A percentile compares a stretch with the other conserved stretches of the same genome.
These are phyloP conservation scores for Aspergillus sp. DNA, from an alignment of 2,329 filamentous ascomycete genomes.

Conservation along the genomic window DNA sequence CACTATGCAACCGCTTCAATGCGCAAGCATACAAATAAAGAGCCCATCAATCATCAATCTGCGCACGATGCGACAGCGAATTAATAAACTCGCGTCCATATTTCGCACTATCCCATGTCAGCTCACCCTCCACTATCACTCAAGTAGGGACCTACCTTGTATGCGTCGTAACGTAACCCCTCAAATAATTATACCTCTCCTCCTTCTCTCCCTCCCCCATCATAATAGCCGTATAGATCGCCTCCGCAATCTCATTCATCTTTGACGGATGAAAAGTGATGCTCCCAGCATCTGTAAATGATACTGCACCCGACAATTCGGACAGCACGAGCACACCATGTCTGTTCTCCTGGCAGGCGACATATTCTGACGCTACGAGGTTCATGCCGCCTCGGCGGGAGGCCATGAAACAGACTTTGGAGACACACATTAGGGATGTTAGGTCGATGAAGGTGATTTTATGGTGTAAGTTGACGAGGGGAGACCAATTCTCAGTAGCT, in stretches of 20 bases:
- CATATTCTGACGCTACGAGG: slow-evolving; percentile 93
- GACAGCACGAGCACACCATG: slow-evolving; percentile 89
- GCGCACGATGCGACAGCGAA: neutral
- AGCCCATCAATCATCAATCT: neutral
- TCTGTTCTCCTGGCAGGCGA: slow-evolving; percentile 75
- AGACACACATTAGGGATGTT: slow-evolving; percentile 80
- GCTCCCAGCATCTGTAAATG: slow-evolving; percentile 69
- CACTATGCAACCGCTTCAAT: no score
- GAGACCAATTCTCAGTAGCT: slow-evolving; percentile 84
- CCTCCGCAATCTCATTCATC: slow-evolving; percentile 77
- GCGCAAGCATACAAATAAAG: no score
- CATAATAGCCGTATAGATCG: slow-evolving; percentile 77
- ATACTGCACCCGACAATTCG: slow-evolving; percentile 82
- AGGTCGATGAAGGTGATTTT: slow-evolving; percentile 84
- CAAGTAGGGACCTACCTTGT: slow-evolving; percentile 49
- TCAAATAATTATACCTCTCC: slow-evolving; percentile 73
- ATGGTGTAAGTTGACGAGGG: slow-evolving; percentile 89
- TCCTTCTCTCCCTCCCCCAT: slow-evolving; percentile 76
- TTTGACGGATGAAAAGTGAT: slow-evolving; percentile 92
- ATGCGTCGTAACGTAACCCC: slow-evolving; percentile 84
- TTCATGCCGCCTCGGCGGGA: slow-evolving; percentile 95
- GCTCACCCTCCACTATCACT: neutral
- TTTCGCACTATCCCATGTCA: slow-evolving; percentile 1
- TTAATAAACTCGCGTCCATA: slow-evolving; percentile 4
- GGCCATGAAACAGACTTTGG: slow-evolving; percentile 78